Base-by-base conservation (phyloP, 2,329 filamentous ascomycete genomes). In the Zasmidium angulare region DNA sequence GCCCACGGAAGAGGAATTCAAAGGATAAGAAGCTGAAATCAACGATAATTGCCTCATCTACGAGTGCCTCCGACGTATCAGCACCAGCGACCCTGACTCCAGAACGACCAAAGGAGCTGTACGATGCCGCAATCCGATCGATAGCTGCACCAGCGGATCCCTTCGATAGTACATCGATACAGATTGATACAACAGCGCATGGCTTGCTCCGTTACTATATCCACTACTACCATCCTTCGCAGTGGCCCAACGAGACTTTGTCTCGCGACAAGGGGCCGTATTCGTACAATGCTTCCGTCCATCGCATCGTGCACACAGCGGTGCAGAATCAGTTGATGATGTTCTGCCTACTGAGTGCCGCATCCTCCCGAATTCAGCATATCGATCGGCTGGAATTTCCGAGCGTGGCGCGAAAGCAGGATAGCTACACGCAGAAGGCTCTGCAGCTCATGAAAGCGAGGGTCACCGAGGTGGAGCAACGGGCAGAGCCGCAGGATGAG, bases 121-220 rank as follows among this genome's bases (percentile, higher is more conserved):
- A 53, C 49, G 49, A 57, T 19, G 31, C 40, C 19, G 17, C 36
- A 12, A 29, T 19, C 10, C 48, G 49, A 20, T 14, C 36, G 4
- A 46, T 57, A 9, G 43, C 49, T 20, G 36, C 49, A 11, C 29
- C 29, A 23, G 14, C 52, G 11, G 55, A 57, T 24, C 55, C 55
- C 17, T 57, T 57, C 48, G 55, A 57, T 11, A 20, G 49, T 2
- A 49, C 49, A 23, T 29, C 26, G 4, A 31, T 52, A n/a, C 36
- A 48, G 11, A 51, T 57, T 1, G 55, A 57, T 22, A 52, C 26
- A 14, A 57, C 55, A n/a, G 50, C 50, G 20, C 51, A 52, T 22
- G 55, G 55, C 7, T 49, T 57, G 2, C 17, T 57, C 31, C 55
- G 55, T 4, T 57, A 53, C 23, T 57, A 57, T n/a, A 40, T 57